Percentiles rank a stretch among this genome's conserved stretches.
Conservation (phyloP, 2,329 filamentous ascomycete species). For the Phaeosphaeria sp. region DNA sequence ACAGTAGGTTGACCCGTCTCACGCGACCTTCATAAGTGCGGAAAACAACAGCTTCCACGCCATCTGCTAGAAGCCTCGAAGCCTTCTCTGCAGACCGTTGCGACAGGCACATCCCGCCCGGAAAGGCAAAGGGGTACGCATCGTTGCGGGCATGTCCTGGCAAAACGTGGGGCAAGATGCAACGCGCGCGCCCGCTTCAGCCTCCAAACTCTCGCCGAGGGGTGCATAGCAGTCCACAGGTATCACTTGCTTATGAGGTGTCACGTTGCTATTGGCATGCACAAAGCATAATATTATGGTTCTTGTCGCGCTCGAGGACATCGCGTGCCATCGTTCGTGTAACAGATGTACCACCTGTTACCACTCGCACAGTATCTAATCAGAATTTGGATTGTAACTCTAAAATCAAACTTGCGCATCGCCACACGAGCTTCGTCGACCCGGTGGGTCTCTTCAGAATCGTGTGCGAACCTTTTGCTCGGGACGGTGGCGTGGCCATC, state of each 20-base stretch:
- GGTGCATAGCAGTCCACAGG: not conserved
- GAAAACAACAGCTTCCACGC: conserved; percentile 21
- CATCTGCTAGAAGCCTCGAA: conserved; percentile 27
- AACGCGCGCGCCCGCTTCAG: conserved; percentile 4
- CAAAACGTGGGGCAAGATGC: conserved; percentile 19
- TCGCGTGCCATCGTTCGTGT: conserved; percentile 12
- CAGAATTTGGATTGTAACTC: conserved; percentile 5
- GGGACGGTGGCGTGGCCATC: conserved; percentile 24
- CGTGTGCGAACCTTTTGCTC: conserved; percentile 30
- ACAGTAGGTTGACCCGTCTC: not conserved
- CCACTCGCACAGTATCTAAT: conserved; percentile 2
- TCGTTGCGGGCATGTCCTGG: conserved; percentile 9
- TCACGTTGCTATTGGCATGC: conserved; percentile 2
- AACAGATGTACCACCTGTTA: not conserved
- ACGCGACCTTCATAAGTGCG: conserved; percentile 10
- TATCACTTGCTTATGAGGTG: conserved; percentile 13
- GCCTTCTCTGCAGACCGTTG: conserved; percentile 19
- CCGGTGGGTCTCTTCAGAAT: conserved; percentile 14
- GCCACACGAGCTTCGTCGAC: conserved; percentile 23
- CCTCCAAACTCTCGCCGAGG: not conserved
- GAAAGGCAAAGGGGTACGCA: not conserved
- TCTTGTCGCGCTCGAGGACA: conserved; percentile 8
- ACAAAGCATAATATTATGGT: conserved; percentile 5
- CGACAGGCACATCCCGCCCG: not conserved
- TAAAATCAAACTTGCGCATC: conserved; percentile 43